Evolutionary conservation across 2,329 filamentous ascomycete species (phyloP), one percentile per base, ranked within the genome.

Genomic region (Curvularia hawaiiensis): DNA sequence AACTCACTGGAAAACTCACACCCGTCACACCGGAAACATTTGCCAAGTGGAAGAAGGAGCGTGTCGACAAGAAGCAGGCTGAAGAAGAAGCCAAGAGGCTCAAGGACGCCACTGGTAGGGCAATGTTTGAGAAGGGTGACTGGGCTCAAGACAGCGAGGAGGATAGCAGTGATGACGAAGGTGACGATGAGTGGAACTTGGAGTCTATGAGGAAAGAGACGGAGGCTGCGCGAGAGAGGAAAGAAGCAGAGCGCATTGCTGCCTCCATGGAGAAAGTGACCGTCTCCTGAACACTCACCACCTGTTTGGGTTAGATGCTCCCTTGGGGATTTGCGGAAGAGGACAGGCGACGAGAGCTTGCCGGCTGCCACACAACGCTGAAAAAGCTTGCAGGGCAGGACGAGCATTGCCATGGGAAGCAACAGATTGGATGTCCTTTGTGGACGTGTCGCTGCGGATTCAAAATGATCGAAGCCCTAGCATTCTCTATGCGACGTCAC

Each of bases 11-110:
- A 54, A 92, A 84, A 0, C 83, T 98, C 50, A 99, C 96, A 1
- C 96, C 96, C 5, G 96, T 99, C 61, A 99, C 91, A 1, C 89
- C 89, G 2, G 95, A 99, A 74, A 84, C 87, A 0, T 99, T 99
- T 73, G 92, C 92, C 61, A 95, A 95, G 73, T 99, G 95, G 95
- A 99, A 99, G 84, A 89, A 93, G 79, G 90, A 96, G 52, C 90
- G 95, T 44, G 75, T 98, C 67, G 88, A 92, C 78, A 99, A 99
- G 88, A 98, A 97, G 84, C 90, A 89, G 16, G 95, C 95, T 22
- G 95, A 99, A 71, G 90, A 95, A 66, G 88, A 97, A 79, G 92
- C 92, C 47, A 88, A 89, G 73, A 88, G 90, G 79, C 91, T 92
- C 72, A 98, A 96, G 84, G 95, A 99, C 69, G 94, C 93, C 22